Evolutionary conservation across 2,329 filamentous ascomycete species (phyloP), one percentile per base, ranked within the genome.

Genomic region (Hansfordia pulvinata): DNA sequence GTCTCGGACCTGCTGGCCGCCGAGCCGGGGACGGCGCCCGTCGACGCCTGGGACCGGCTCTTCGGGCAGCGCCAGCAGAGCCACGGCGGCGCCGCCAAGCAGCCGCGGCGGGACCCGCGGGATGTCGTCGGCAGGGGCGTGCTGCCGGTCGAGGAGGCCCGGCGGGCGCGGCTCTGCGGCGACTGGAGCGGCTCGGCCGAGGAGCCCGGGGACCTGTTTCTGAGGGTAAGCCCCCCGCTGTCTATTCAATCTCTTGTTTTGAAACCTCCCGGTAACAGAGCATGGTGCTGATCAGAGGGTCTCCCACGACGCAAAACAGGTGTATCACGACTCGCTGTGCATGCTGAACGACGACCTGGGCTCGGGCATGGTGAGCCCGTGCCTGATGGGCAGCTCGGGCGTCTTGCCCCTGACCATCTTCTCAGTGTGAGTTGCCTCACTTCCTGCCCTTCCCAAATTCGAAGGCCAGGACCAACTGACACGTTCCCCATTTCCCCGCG

Each of bases 341-440:
- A 62, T 66, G 4, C 44, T 76, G 0, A 55, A 71, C 4, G 49
- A 60, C 12, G 58, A 72, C 36, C 58, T 62, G 1, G 39, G 57
- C 14, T 50, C 53, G 1, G 69, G 62, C 4, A 57, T 69, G 36
- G 60, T 64, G 5, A 67, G 62, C 27, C 64, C 62, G 1, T 56
- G 60, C 2, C 40, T 68, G 2, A 58, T 69, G 51, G 64, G 62
- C 1, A 62, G 54, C 15, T 49, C 57, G 32, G 81, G 80, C 4
- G 66, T 68, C 0, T 52, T 78, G 7, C 79, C 78, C 0, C 47
- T 86, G 35, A 78, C 76, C 0, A 64, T 84, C 20, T 70, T 86
- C 16, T 75, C 70, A 0, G 66, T 68, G 37, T 62, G 49, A 40
- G 50, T 34, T 15, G n/a, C 12, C 11, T 15, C 10, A 11, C 5